Percentiles rank a stretch among this genome's conserved stretches.
These are phyloP conservation scores for Acmispon strigosus DNA, from an alignment of 306 rosid genomes.

Conservation along the genomic window DNA sequence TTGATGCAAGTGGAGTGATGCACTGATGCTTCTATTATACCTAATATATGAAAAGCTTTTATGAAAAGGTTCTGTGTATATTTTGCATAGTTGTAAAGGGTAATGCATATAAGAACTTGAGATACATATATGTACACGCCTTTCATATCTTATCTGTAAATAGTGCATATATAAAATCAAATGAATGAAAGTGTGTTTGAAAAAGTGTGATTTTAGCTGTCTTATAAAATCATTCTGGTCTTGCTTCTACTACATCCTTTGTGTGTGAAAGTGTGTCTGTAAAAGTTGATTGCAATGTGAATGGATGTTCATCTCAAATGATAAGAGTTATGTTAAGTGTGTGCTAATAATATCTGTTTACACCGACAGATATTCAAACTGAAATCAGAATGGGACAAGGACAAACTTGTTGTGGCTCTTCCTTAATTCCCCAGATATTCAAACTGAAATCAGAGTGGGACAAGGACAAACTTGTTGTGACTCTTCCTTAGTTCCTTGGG, in stretches of 20 bases:
- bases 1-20: constrained; percentile 1
- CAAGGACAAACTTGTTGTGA: not conserved
- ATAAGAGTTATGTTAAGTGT: too few relatives aligned
- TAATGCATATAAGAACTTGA: not conserved
- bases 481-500: not conserved
- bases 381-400: not conserved
- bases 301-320: too few relatives aligned
- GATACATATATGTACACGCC: not conserved
- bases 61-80: not conserved
- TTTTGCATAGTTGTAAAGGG: not conserved
- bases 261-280: not conserved
- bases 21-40: not conserved
- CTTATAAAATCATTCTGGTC: not conserved
- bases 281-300: not conserved
- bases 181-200: too few relatives aligned
- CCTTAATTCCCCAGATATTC: not conserved
- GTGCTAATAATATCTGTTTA: too few relatives aligned
- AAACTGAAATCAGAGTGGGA: not conserved
- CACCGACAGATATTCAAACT: not conserved
- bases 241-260: not conserved
- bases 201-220: too few relatives aligned
- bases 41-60: not conserved
- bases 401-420: not conserved
- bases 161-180: not conserved
- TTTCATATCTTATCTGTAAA: constrained; percentile 2